Base-by-base conservation (phyloP, 805 yeast genomes). In the Yarrowia sp. region DNA sequence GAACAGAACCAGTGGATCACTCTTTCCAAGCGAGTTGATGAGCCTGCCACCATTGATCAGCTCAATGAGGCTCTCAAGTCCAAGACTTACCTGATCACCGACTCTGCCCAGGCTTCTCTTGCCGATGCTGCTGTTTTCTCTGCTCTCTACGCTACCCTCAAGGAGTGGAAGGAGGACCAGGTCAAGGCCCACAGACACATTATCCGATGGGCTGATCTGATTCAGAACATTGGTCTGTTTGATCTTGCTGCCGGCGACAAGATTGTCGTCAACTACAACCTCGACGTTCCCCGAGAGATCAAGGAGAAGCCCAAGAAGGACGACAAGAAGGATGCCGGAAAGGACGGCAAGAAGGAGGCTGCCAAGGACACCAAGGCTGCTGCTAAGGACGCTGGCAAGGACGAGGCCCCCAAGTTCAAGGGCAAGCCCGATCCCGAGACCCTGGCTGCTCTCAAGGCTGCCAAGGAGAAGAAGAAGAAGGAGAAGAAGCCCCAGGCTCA, bases 121-220 rank as follows among this genome's bases (percentile, higher is more conserved):
- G 85, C 87, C n/a, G 99, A 95, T 78, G 83, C 87, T 52, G 80
- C 83, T 55, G 88, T 89, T 43, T 90, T 91, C 74, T 87, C 87
- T 65, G 82, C 86, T 43, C 87, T 88, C 45, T 81, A 87, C 74
- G 90, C 92, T 59, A 71, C 86, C 48, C 86, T 89, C 48, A 80
- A 82, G 67, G 79, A 82, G 70, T 85, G 91, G 85, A 79, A 84
- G 32, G 77, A 85, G 11, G 87, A 85, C 43, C 85, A 87, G 49
- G 79, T 87, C 72, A 87, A 88, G 59, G 79, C 83, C 59, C 82
- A 82, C 78, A 90, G 98, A 84, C 98, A 94, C 79, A 83, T 94
- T 70, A 80, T 92, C 71, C 89, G 99, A 84, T 95, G 98, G 98
- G 86, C 87, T 32, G 98, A 93, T 75, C 85, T 91, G 73, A 80